phyloP scores from a whole-genome alignment of 2,329 filamentous ascomycete genomes.

The Fusarium tuaranense region DNA sequence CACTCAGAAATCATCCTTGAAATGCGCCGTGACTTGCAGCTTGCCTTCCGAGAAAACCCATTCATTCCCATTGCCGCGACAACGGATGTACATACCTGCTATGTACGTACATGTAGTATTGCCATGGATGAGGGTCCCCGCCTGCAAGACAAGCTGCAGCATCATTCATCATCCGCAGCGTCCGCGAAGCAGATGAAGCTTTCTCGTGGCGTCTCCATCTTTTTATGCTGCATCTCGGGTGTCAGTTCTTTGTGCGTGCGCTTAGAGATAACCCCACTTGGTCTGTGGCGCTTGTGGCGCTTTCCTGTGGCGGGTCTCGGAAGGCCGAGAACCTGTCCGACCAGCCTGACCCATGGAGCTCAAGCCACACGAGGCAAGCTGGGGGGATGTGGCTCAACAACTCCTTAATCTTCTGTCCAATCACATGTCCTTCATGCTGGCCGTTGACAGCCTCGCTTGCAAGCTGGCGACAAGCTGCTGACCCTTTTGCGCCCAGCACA shows the following conservation, averaged over 20 bases:
- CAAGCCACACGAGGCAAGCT: slow-evolving; percentile 32
- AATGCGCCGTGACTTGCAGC: slow-evolving; percentile 33
- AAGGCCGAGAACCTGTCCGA: slow-evolving; percentile 15
- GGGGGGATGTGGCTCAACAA: background rate
- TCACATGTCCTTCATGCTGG: slow-evolving; percentile 22
- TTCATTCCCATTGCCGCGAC: slow-evolving; percentile 17
- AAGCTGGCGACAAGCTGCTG: slow-evolving; percentile 44
- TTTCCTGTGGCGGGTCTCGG: slow-evolving; percentile 8
- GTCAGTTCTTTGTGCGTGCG: slow-evolving; percentile 3
- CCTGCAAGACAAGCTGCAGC: slow-evolving; percentile 19
- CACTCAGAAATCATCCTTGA: slow-evolving; percentile 5
- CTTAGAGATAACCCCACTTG: background rate
- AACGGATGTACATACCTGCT: slow-evolving; percentile 9
- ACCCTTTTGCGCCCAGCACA: slow-evolving; percentile 32
- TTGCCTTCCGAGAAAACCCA: slow-evolving; percentile 29
- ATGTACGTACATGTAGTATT: background rate
- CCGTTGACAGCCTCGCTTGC: slow-evolving; percentile 42
- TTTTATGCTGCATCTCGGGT: slow-evolving; percentile 3
- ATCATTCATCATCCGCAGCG: slow-evolving; percentile 11
- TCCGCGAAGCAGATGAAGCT: slow-evolving; percentile 13
- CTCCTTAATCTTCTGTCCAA: slow-evolving; percentile 21
- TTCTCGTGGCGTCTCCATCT: slow-evolving; percentile 10
- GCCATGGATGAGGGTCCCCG: background rate
- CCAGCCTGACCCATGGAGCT: background rate
- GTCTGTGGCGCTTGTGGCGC: background rate